These are phyloP conservation scores for Melanogaster broomeanus DNA, from an alignment of 768 basidiomycete species.

Conservation along the genomic window DNA sequence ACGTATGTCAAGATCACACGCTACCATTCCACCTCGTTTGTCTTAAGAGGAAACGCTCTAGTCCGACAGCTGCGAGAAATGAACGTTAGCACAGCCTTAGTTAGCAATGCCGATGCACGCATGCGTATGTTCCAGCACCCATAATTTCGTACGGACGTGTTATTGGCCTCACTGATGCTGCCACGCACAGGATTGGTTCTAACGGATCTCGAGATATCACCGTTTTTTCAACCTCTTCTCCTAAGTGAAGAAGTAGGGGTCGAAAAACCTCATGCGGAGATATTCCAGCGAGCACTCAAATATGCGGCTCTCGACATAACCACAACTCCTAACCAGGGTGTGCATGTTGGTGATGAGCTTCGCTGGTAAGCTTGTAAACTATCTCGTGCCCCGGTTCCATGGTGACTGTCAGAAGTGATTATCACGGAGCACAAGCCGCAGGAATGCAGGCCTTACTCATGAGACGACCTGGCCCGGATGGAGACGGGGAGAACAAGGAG, in stretches of 20 bases:
- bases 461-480: constrained; percentile 49
- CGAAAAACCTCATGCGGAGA: constrained; percentile 65
- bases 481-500: constrained; percentile 47
- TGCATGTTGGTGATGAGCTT: constrained; percentile 81
- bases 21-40: not conserved
- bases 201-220: constrained; percentile 57
- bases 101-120: constrained; percentile 75
- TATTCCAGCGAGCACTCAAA: constrained; percentile 51
- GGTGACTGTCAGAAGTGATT: constrained; percentile 51
- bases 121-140: constrained; percentile 57
- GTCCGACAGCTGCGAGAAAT: constrained; percentile 48
- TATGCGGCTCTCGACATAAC: not conserved
- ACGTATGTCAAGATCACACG: constrained; percentile 25
- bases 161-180: constrained; percentile 1
- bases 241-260: constrained; percentile 69
- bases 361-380: constrained; percentile 46
- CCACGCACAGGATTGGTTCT: constrained; percentile 46
- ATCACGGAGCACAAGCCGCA: constrained; percentile 55
- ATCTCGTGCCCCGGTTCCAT: not conserved
- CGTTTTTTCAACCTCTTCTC: constrained; percentile 53
- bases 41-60: constrained; percentile 22
- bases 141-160: not conserved
- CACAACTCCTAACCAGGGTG: constrained; percentile 35
- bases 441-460: constrained; percentile 62
- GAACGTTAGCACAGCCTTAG: constrained; percentile 53